These are phyloP conservation scores for Paecilomyces sp. DNA, from an alignment of 2,329 filamentous ascomycete genomes.

Conservation along the genomic window DNA sequence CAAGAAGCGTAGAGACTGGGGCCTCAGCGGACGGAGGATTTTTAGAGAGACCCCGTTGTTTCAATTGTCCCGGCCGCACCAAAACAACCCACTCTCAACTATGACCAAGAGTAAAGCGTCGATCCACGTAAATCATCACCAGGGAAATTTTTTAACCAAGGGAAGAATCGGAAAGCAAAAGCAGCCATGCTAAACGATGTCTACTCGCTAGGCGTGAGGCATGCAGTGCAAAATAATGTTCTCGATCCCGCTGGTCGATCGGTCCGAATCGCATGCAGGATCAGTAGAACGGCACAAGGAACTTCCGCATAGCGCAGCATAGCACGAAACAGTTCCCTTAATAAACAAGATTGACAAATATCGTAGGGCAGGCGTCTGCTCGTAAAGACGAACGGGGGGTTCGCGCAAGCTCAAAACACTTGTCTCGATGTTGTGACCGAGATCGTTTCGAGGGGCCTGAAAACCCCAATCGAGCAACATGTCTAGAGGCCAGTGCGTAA, in stretches of 20 bases:
- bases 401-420: not conserved
- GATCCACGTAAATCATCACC: not conserved
- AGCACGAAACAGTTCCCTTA: not conserved
- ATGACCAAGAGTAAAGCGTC: not conserved
- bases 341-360: not conserved
- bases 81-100: slow-evolving; percentile 1
- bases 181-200: not conserved
- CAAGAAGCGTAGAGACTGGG: not conserved
- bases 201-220: not conserved
- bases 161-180: not conserved
- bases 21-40: not conserved
- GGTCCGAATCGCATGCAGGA: not conserved
- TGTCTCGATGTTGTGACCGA: slow-evolving; percentile 2
- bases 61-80: not conserved
- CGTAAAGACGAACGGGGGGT: not conserved
- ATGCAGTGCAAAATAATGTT: not conserved
- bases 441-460: not conserved
- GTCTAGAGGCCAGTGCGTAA: not conserved
- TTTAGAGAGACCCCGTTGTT: not conserved
- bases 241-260: not conserved
- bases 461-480: not conserved
- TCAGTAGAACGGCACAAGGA: not conserved
- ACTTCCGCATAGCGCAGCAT: not conserved
- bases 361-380: not conserved
- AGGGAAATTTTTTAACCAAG: not conserved